phyloP scores from a whole-genome alignment of 495 filamentous ascomycete species.

The Hypoxylon crocopeplum region DNA sequence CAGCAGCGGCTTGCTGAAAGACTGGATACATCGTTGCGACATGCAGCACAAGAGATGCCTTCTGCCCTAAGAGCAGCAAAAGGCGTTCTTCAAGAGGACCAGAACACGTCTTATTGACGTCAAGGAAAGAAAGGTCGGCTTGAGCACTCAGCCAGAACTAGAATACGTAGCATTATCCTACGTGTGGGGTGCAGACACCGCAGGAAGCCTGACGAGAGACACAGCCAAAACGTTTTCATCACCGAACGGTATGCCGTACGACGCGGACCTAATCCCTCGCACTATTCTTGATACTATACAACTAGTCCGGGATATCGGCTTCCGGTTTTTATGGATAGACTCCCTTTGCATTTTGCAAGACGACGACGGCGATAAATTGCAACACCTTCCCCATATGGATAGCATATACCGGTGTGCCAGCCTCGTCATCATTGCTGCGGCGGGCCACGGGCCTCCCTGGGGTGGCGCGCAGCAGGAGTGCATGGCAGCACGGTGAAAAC shows the following conservation, averaged over 20 bases:
- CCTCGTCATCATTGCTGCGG: slow-evolving; percentile 1
- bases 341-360: background rate
- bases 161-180: background rate
- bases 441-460: background rate
- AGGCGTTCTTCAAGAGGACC: background rate
- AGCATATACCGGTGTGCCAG: background rate
- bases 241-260: background rate
- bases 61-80: background rate
- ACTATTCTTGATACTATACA: background rate
- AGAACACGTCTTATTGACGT: background rate
- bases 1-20: background rate
- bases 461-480: background rate
- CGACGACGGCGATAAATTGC: background rate
- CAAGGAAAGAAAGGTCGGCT: background rate
- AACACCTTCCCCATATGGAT: background rate
- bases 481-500: background rate
- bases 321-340: background rate
- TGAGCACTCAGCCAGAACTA: background rate
- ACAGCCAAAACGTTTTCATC: background rate
- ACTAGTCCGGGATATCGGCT: background rate
- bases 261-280: background rate
- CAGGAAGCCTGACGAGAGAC: background rate
- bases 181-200: background rate
- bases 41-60: background rate
- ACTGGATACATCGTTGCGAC: background rate